Evolutionary conservation across 441 rosid genomes (phyloP), one percentile per base, ranked within the genome.

Genomic region (Kokia cookei): DNA sequence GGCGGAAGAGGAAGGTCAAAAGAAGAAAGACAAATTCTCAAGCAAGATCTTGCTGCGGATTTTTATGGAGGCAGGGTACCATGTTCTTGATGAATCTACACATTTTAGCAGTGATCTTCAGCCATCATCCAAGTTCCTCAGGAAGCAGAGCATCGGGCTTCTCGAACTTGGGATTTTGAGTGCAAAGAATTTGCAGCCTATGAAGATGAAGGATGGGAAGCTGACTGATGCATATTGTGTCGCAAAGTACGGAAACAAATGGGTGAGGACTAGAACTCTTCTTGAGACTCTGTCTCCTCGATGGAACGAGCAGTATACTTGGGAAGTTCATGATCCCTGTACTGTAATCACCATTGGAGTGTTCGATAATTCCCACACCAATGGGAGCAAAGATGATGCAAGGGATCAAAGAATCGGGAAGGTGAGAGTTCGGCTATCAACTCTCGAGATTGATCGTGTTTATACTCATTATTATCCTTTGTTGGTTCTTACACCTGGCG

Each of bases 21-120:
- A 85, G 80, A 92, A 74, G 79, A 91, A 90, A 68, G 96, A 83
- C 15, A 94, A 84, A 73, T 90, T 90, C 76, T 82, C 94, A 9
- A 92, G 97, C 89, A 90, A 83, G 86, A 90, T 90, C 69, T 73
- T 76, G 73, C 54, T 90, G 17, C 47, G 75, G 47, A 3, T 84
- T 14, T 78, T 81, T 78, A 29, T 90, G 32, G 92, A 90, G 29
- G 85, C 87, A 1, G 90, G 94, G 29, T 90, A 88, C 78, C 91
- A 90, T 72, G 94, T 88, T 66, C 89, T 90, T 26, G 94, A 90
- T 10, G 94, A 90, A 78, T 84, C 91, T 10, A 85, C 90, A 0
- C 86, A 86, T 78, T 90, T 86, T 72, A 90, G 94, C 87, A 88
- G 92, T 66, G 86, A 90, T 83, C 88, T 90, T 17, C 90, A 88